Evolutionary conservation across 768 basidiomycete genomes (phyloP).

Genomic region (Trametes cubensis): DNA sequence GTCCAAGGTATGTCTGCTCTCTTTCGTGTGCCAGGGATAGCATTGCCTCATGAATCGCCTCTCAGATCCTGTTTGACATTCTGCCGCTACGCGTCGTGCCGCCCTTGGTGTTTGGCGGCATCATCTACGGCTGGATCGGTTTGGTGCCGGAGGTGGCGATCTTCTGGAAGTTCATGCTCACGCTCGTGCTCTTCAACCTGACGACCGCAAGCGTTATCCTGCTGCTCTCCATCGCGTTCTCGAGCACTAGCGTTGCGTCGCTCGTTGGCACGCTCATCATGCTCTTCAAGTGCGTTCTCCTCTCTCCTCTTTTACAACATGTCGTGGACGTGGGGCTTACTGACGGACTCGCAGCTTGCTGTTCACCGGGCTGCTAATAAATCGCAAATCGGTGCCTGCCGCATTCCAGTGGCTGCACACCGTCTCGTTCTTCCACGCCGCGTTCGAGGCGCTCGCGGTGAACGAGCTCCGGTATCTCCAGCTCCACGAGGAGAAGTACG

Average conservation of each 20-base stretch:
- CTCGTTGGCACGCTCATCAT: constrained; percentile 94
- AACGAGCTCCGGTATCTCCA: constrained; percentile 95
- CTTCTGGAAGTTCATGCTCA: constrained; percentile 99
- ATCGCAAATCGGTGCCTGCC: constrained; percentile 79
- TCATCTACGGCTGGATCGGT: constrained; percentile 93
- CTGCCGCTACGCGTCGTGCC: constrained; percentile 93
- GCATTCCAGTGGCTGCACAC: constrained; percentile 86
- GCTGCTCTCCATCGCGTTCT: constrained; percentile 86
- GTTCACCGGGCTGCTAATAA: constrained; percentile 95
- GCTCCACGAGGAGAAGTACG: constrained; percentile 94
- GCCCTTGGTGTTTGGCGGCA: constrained; percentile 92
- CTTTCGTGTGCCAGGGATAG: background rate
- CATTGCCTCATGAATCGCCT: too few species aligned
- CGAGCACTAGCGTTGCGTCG: constrained; percentile 86
- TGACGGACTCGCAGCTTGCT: constrained; percentile 60
- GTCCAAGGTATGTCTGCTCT: constrained; percentile 65
- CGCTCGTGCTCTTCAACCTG: constrained; percentile 94
- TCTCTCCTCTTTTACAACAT: background rate
- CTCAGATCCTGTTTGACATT: constrained; percentile 91
- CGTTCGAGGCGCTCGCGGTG: constrained; percentile 96
- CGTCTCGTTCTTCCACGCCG: constrained; percentile 97
- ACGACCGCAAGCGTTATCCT: constrained; percentile 93
- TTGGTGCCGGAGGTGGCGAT: constrained; percentile 86
- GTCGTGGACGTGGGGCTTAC: background rate
- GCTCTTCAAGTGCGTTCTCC: constrained; percentile 90